Evolutionary conservation across 2,329 filamentous ascomycete genomes (phyloP), one percentile per base, ranked within the genome.

Genomic region (Aureobasidium sp.): DNA sequence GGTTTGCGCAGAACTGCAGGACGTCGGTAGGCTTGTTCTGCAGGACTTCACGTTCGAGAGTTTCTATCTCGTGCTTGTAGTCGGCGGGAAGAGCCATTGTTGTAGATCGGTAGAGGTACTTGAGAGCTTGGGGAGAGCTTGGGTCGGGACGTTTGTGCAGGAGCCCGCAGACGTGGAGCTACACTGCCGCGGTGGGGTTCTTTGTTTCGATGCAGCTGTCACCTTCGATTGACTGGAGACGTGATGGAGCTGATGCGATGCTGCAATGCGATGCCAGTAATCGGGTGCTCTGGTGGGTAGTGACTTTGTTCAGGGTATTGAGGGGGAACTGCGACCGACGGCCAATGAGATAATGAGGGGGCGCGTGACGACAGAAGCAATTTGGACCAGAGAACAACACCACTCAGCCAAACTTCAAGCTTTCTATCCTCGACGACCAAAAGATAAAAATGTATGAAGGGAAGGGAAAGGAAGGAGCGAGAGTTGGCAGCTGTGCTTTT

Each of bases 1-100:
- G 84, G 75, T 88, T 85, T 74, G 83, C 82, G 77, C 85, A 88
- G 79, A 86, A 87, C 74, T 89, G 85, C 67, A 87, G 79, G 71
- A 86, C 79, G 77, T 90, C 85, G 72, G 77, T 68, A 57, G 85
- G 84, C 65, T 83, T 78, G 67, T 80, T 73, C 70, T 81, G 80
- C 67, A 80, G 76, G 67, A 87, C 75, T 74, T 87, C 80, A 75
- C 80, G 79, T 71, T 83, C 83, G 73, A 88, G 82, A 70, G 80
- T 78, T 73, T 84, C 78, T 75, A 86, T 83, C 74, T 86, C 82
- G 75, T 82, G 78, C 73, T 79, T 77, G 76, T 86, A 83, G 78
- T 81, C 75, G 72, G 76, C 69, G 69, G 81, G 79, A 63, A 82
- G 75, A 42, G 64, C 57, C 57, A 60, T 60, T 50, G 57, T 27